These are phyloP conservation scores for Isatis tinctoria DNA, from an alignment of 345 rosid genomes.

Conservation along the genomic window DNA sequence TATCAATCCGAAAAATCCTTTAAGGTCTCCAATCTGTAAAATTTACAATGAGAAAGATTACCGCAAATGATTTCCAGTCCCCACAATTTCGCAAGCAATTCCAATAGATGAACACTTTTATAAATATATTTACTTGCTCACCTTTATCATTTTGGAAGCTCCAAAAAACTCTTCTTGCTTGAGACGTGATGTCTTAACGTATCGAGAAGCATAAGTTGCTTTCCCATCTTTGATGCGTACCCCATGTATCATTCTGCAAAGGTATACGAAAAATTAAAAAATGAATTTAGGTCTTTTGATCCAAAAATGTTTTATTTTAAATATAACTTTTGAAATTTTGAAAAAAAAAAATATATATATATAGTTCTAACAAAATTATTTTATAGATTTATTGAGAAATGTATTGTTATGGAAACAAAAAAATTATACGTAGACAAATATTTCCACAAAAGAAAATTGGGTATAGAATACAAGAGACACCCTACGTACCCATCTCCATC, in stretches of 20 bases:
- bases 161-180: slow-evolving; percentile 84
- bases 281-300: neutral
- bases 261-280: neutral
- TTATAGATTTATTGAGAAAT: too few relatives aligned
- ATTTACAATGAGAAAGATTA: neutral
- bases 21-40: slow-evolving; percentile 79
- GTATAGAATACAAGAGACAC: neutral
- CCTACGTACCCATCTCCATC: slow-evolving; percentile 98
- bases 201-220: slow-evolving; percentile 79
- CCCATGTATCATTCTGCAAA: slow-evolving; percentile 86
- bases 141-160: slow-evolving; percentile 86
- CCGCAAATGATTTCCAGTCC: neutral
- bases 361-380: too few relatives aligned
- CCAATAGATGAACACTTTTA: neutral
- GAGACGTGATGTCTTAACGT: slow-evolving; percentile 70
- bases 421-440: too few relatives aligned
- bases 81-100: neutral
- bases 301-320: neutral
- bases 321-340: neutral
- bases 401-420: too few relatives aligned
- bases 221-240: slow-evolving; percentile 82
- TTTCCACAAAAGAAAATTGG: too few relatives aligned
- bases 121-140: neutral
- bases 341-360: too few relatives aligned
- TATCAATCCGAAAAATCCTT: slow-evolving; percentile 77